Evolutionary conservation across 768 basidiomycete genomes (phyloP).

Genomic region (Psilocybe azurescens): DNA sequence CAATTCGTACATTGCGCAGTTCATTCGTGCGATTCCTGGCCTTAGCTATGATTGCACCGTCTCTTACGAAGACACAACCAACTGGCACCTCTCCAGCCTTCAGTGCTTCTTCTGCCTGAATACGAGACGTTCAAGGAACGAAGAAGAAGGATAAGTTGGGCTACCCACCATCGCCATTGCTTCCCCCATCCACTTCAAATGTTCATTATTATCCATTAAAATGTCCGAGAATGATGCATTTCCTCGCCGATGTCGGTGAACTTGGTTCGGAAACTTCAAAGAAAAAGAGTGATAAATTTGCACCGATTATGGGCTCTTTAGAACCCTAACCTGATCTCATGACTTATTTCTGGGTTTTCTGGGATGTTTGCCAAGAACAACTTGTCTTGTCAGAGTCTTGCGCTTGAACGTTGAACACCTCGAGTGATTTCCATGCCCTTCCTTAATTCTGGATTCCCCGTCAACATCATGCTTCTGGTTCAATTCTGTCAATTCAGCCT

Average conservation of each 20-base stretch:
- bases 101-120: slow-evolving; percentile 82
- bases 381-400: too few relatives aligned
- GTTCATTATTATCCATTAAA: slow-evolving; percentile 14
- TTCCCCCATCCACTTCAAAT: slow-evolving; percentile 75
- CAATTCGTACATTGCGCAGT: slow-evolving; percentile 75
- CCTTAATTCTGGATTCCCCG: background rate
- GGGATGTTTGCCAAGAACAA: too few relatives aligned
- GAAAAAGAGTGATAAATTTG: too few relatives aligned
- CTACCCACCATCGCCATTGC: slow-evolving; percentile 80
- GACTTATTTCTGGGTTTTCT: too few relatives aligned
- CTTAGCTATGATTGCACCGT: slow-evolving; percentile 75
- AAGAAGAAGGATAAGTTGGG: background rate
- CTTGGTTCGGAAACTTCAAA: background rate
- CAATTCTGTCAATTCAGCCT: background rate
- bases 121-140: background rate
- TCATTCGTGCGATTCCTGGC: slow-evolving; percentile 96
- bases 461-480: background rate
- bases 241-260: background rate
- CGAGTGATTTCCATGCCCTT: background rate
- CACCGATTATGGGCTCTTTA: too few relatives aligned
- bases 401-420: background rate
- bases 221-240: background rate
- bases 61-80: slow-evolving; percentile 92
- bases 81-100: slow-evolving; percentile 91
- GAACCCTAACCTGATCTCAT: background rate